A percentile compares a stretch with the other conserved stretches of the same genome.
These are phyloP conservation scores for Leccinum boreale DNA, from an alignment of 768 basidiomycete species.

Conservation along the genomic window DNA sequence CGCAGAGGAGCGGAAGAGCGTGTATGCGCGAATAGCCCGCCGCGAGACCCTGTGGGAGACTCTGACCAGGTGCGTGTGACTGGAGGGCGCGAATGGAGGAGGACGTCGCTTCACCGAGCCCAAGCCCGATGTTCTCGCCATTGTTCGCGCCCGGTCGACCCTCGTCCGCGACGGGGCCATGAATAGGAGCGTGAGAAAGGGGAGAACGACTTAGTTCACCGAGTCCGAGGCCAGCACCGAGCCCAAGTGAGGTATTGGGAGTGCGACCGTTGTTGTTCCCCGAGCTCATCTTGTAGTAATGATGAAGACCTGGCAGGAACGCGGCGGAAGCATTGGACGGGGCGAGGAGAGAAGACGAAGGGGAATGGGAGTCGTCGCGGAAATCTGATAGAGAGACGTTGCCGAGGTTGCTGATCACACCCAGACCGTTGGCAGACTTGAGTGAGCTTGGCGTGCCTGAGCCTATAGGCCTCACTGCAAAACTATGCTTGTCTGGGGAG, in stretches of 20 bases:
- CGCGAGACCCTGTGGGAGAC: slow-evolving; percentile 59
- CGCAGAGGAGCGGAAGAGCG: slow-evolving; percentile 43
- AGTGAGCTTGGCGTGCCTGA: slow-evolving; percentile 52
- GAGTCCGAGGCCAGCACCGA: slow-evolving; percentile 20
- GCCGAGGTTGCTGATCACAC: slow-evolving; percentile 17
- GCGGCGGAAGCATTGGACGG: slow-evolving; percentile 82
- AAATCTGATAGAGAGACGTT: slow-evolving; percentile 12
- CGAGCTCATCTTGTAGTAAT: slow-evolving; percentile 55
- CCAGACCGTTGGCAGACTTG: slow-evolving; percentile 42
- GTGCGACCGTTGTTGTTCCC: slow-evolving; percentile 28
- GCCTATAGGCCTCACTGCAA: slow-evolving; percentile 25
- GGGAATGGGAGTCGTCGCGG: slow-evolving; percentile 35
- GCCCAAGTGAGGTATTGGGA: slow-evolving; percentile 17
- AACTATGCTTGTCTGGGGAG: slow-evolving; percentile 33
- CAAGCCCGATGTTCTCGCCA: slow-evolving; percentile 15
- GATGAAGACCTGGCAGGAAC: slow-evolving; percentile 71
- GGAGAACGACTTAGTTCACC: slow-evolving; percentile 28
- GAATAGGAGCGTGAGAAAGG: slow-evolving; percentile 26
- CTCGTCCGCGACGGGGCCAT: slow-evolving; percentile 27
- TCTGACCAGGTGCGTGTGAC: slow-evolving; percentile 86
- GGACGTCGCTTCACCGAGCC: slow-evolving; percentile 41
- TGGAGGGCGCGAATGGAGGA: slow-evolving; percentile 82
- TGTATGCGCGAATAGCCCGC: slow-evolving; percentile 91
- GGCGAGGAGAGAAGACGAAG: slow-evolving; percentile 38
- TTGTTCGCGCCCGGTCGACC: slow-evolving; percentile 15